phyloP scores from a whole-genome alignment of 805 yeast genomes.

The Monosporozyma siamensis region DNA sequence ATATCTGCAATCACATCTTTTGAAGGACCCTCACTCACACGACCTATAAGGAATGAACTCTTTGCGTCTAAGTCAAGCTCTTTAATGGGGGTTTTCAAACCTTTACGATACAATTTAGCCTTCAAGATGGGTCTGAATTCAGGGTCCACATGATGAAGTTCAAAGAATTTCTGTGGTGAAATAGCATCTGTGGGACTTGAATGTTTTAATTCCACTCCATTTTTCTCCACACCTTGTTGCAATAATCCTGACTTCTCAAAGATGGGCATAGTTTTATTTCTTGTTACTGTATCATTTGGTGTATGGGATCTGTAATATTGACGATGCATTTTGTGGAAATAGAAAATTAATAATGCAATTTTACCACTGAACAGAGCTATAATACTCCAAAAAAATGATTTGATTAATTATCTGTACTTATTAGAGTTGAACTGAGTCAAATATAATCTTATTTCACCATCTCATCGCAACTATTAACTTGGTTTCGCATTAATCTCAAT shows the following conservation, averaged over 20 bases:
- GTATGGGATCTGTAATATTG: too few relatives aligned
- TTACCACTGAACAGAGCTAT: too few relatives aligned
- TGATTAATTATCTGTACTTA: too few relatives aligned
- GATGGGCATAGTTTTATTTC: constrained; percentile 13
- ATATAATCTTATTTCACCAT: too few relatives aligned
- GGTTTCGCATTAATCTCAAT: too few relatives aligned
- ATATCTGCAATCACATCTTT: constrained; percentile 29
- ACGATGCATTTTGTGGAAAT: too few relatives aligned
- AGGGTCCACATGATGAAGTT: constrained; percentile 12
- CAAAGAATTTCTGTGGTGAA: constrained; percentile 18
- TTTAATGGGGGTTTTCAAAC: constrained; percentile 17
- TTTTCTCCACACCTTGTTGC: constrained; percentile 32
- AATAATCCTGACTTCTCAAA: constrained; percentile 37
- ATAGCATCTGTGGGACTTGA: constrained; percentile 31
- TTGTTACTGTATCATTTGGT: neutral
- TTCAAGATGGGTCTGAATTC: constrained; percentile 18
- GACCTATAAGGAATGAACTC: constrained; percentile 31
- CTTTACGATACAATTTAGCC: constrained; percentile 26
- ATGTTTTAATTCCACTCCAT: constrained; percentile 33
- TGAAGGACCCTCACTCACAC: constrained; percentile 18
- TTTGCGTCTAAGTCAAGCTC: constrained; percentile 22
- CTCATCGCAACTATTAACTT: too few relatives aligned
- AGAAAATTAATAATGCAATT: too few relatives aligned
- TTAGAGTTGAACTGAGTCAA: too few relatives aligned
- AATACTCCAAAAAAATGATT: too few relatives aligned